phyloP scores from a whole-genome alignment of 139 green algal genomes.

The Diplosphaera chodatii region DNA sequence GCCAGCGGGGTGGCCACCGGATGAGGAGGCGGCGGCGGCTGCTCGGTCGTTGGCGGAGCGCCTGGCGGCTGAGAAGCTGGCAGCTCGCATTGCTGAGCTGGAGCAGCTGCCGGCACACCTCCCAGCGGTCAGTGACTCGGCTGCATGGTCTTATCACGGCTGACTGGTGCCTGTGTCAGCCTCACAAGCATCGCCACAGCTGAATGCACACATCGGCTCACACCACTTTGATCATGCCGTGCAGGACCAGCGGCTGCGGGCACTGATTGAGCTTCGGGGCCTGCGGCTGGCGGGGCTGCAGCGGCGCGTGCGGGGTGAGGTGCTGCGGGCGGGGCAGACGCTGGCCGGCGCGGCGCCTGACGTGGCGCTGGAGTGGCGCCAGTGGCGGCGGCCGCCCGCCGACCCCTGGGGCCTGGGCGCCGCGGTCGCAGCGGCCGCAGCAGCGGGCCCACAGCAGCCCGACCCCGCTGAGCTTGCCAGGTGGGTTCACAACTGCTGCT shows the following conservation, averaged over 20 bases:
- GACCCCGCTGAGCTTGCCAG: neutral
- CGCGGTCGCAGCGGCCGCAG: conserved; percentile 1
- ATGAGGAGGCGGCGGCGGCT: neutral
- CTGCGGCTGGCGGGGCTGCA: conserved; percentile 11
- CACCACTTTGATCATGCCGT: too few species aligned
- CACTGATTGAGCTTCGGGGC: conserved; percentile 9
- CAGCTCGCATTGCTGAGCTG: neutral
- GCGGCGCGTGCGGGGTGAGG: conserved; percentile 1
- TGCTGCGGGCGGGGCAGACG: neutral
- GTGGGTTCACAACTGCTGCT: too few species aligned
- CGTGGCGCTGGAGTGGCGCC: conserved; percentile 16
- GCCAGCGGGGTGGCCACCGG: neutral
- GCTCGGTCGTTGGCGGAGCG: neutral
- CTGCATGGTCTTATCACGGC: neutral
- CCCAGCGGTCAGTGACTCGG: neutral
- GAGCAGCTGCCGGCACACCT: neutral
- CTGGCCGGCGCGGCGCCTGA: neutral
- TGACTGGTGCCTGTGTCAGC: too few species aligned
- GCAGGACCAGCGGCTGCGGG: neutral
- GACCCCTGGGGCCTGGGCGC: neutral
- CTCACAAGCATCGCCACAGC: too few species aligned
- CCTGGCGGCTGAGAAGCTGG: neutral
- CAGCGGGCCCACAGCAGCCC: neutral
- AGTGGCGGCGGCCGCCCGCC: conserved; percentile 2
- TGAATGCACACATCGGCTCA: too few species aligned